These are phyloP conservation scores for Papilionanthe hybrid DNA, from an alignment of 116 monocot genomes.

Conservation along the genomic window DNA sequence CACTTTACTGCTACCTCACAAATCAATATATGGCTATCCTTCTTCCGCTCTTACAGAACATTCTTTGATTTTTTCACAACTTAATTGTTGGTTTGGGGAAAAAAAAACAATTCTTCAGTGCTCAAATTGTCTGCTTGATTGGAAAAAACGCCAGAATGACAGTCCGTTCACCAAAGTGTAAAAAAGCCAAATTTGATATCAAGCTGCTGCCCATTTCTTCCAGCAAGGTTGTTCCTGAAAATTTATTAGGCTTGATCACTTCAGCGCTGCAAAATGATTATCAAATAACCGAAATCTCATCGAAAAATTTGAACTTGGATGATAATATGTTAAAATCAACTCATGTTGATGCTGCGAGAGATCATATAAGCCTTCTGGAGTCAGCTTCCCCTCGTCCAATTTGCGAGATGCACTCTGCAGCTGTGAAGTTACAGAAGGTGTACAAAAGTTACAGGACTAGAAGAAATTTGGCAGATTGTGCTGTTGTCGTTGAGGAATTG, in stretches of 20 bases:
- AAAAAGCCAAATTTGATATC: background rate
- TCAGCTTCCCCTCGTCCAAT: constrained; percentile 27
- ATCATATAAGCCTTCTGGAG: background rate
- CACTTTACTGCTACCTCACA: background rate
- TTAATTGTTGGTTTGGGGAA: background rate
- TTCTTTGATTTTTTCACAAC: too few relatives aligned
- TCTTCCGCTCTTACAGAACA: too few relatives aligned
- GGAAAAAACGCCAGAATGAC: constrained; percentile 1
- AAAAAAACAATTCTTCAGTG: background rate
- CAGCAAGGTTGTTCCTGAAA: background rate
- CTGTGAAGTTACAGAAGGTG: constrained; percentile 76
- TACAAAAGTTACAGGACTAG: constrained; percentile 87
- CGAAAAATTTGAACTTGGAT: background rate
- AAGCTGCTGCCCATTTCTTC: background rate
- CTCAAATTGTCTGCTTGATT: background rate
- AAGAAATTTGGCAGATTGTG: constrained; percentile 90
- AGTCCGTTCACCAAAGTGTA: background rate
- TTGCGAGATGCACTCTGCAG: constrained; percentile 56
- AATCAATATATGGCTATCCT: background rate
- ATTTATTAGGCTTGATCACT: constrained; percentile 19
- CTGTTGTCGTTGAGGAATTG: constrained; percentile 82
- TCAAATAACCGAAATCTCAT: background rate
- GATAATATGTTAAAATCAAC: background rate
- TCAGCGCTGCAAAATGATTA: background rate
- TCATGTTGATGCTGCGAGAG: background rate